A percentile compares a stretch with the other conserved stretches of the same genome.
phyloP scores from a whole-genome alignment of 148 eudicot species.

The Fallopia convolvulus region DNA sequence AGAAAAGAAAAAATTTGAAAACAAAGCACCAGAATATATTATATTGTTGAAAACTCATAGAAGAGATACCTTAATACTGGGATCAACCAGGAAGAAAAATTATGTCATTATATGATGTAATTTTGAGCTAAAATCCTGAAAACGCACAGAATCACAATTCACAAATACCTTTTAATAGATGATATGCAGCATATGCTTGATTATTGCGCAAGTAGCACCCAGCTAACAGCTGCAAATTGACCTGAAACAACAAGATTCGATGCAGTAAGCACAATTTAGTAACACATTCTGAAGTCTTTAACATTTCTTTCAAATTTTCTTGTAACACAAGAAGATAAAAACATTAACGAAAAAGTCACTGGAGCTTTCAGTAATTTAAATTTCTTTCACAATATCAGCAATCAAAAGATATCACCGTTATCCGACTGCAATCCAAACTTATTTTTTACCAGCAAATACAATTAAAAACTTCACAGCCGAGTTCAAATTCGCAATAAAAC shows the following conservation, averaged over 20 bases:
- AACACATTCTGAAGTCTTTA: background rate
- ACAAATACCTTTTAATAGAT: constrained; percentile 65
- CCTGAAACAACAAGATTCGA: constrained; percentile 34
- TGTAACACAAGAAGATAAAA: background rate
- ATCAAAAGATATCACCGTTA: background rate
- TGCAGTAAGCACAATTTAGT: background rate
- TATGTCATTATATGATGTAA: background rate
- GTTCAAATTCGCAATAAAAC: constrained; percentile 3
- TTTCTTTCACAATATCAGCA: too few species aligned
- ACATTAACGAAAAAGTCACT: background rate
- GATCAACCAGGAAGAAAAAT: background rate
- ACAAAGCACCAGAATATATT: background rate
- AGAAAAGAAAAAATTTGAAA: background rate
- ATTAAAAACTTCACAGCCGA: background rate
- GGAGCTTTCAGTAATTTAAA: background rate
- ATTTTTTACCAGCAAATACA: background rate
- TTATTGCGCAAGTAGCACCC: constrained; percentile 76
- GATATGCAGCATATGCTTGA: constrained; percentile 87
- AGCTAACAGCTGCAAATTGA: constrained; percentile 75
- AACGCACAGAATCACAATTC: constrained; percentile 8
- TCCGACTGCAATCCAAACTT: background rate
- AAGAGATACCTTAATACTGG: background rate
- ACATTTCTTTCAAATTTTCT: background rate
- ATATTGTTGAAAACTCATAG: background rate
- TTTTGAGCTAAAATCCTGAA: background rate